Conservation (phyloP, 2,329 filamentous ascomycete species). For the Epichloe typhina region DNA sequence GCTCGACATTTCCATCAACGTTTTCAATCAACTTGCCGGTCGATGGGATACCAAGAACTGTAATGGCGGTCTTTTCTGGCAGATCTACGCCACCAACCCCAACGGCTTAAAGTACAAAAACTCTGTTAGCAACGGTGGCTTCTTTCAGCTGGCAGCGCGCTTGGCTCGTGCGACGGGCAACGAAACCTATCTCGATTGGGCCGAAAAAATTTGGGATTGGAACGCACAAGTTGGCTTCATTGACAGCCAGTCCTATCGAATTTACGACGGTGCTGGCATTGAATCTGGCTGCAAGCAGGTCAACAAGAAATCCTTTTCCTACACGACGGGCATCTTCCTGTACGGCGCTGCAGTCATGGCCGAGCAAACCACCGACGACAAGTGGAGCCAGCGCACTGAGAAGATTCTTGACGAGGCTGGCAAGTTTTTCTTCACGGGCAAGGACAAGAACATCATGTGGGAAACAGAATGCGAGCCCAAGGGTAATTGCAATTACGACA, state of each 20-base stretch:
- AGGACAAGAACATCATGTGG: slow-evolving; percentile 47
- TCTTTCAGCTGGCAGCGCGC: slow-evolving; percentile 70
- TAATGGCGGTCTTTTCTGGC: slow-evolving; percentile 64
- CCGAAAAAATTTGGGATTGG: slow-evolving; percentile 55
- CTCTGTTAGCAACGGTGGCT: slow-evolving; percentile 65
- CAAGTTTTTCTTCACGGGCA: slow-evolving; percentile 41
- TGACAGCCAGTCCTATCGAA: slow-evolving; percentile 31
- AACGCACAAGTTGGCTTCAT: slow-evolving; percentile 42
- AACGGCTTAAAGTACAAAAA: slow-evolving; percentile 77
- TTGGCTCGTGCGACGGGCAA: slow-evolving; percentile 58
- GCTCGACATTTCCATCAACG: slow-evolving; percentile 53
- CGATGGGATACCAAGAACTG: slow-evolving; percentile 61
- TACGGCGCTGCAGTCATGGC: slow-evolving; percentile 52
- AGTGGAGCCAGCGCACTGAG: slow-evolving; percentile 41
- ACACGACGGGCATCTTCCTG: slow-evolving; percentile 52
- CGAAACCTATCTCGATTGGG: slow-evolving; percentile 53
- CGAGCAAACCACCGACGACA: slow-evolving; percentile 40
- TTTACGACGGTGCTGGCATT: slow-evolving; percentile 51
- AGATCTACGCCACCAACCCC: slow-evolving; percentile 62
- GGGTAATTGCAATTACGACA: slow-evolving; percentile 46
- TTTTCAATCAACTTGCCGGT: slow-evolving; percentile 56
- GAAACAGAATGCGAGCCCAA: slow-evolving; percentile 52
- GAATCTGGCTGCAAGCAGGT: slow-evolving; percentile 38
- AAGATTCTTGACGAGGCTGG: slow-evolving; percentile 37
- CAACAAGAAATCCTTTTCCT: slow-evolving; percentile 48